These are phyloP conservation scores for Cenococcum geophilum DNA, from an alignment of 495 filamentous ascomycete species.

Conservation along the genomic window DNA sequence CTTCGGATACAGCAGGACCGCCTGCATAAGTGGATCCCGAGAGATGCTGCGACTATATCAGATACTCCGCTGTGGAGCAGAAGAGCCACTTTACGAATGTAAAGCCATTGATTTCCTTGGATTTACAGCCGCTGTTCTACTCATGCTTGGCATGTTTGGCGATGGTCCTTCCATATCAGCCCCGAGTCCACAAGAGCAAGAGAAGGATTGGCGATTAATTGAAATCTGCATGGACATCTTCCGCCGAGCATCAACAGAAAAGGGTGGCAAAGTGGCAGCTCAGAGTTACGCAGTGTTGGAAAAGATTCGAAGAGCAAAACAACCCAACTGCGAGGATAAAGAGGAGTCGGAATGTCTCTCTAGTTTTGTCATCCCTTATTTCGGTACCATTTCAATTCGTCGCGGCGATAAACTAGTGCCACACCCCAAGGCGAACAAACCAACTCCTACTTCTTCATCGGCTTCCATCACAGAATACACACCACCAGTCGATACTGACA, in stretches of 20 bases:
- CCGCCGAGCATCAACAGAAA: conserved; percentile 38
- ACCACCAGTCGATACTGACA: conserved; percentile 3
- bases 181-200: conserved; percentile 33
- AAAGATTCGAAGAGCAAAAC: conserved; percentile 20
- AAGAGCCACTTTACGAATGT: conserved; percentile 42
- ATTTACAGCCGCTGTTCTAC: conserved; percentile 48
- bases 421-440: background rate
- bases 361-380: conserved; percentile 30
- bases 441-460: background rate
- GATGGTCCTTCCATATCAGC: conserved; percentile 27
- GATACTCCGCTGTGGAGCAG: conserved; percentile 37
- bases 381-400: conserved; percentile 31
- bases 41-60: conserved; percentile 44
- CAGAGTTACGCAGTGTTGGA: conserved; percentile 46
- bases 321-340: conserved; percentile 27
- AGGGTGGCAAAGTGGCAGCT: conserved; percentile 46
- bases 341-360: conserved; percentile 5
- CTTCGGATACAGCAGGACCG: conserved; percentile 40
- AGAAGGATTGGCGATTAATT: conserved; percentile 46
- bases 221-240: conserved; percentile 42
- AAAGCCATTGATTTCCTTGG: conserved; percentile 52
- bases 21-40: conserved; percentile 47
- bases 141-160: conserved; percentile 46
- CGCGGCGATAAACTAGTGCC: conserved; percentile 16
- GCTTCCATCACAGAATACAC: background rate